These are phyloP conservation scores for Anthoceros angustus DNA, from an alignment of 225 moss, liverwort and hornwort genomes.

Conservation along the genomic window DNA sequence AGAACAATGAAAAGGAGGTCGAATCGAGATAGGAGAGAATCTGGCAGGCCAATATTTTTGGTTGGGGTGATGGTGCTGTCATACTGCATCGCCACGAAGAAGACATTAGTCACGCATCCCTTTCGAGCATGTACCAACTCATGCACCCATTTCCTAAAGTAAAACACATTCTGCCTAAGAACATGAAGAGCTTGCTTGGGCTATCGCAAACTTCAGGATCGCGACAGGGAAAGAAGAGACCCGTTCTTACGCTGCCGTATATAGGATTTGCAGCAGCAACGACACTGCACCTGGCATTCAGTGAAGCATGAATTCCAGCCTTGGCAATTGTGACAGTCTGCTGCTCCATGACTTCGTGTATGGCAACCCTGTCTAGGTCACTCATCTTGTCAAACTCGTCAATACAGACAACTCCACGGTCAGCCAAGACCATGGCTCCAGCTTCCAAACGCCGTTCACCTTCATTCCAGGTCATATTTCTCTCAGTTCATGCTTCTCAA, in stretches of 20 bases:
- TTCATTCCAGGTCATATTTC: conserved; percentile 5
- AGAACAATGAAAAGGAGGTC: conserved; percentile 78
- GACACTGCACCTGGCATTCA: conserved; percentile 85
- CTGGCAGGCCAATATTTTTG: conserved; percentile 76
- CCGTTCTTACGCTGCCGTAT: conserved; percentile 46
- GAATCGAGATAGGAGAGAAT: conserved; percentile 71
- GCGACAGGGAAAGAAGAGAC: background rate
- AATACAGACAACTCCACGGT: conserved; percentile 74
- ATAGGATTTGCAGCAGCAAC: conserved; percentile 80
- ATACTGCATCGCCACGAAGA: conserved; percentile 30
- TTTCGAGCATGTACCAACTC: no score
- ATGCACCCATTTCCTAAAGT: no score
- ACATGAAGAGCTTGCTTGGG: no score
- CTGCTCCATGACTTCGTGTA: conserved; percentile 87
- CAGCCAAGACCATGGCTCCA: conserved; percentile 79
- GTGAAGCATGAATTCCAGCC: conserved; percentile 79
- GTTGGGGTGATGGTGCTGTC: conserved; percentile 75
- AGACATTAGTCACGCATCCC: no score
- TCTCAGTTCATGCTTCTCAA: no score
- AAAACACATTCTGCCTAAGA: no score
- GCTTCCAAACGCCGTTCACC: conserved; percentile 76
- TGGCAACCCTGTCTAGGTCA: conserved; percentile 74
- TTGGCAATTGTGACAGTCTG: conserved; percentile 82
- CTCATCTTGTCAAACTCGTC: conserved; percentile 91
- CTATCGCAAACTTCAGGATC: no score